These are phyloP conservation scores for Helichrysum umbraculigerum DNA, from an alignment of 129 eudicot species.

Conservation along the genomic window DNA sequence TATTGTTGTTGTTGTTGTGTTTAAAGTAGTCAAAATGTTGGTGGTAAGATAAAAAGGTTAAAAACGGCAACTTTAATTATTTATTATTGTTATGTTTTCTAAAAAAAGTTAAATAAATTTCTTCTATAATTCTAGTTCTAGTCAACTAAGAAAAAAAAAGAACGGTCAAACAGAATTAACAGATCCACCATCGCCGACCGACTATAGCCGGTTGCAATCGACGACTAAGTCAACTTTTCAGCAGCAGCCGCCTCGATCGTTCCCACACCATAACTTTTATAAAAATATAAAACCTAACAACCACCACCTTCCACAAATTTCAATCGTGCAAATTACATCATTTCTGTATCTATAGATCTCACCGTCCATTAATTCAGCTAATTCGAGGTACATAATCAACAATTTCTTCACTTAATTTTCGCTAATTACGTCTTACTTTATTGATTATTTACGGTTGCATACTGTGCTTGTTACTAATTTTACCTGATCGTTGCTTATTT, in stretches of 20 bases:
- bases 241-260: constrained; percentile 9
- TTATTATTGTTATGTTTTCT: too few species aligned
- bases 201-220: constrained; percentile 19
- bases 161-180: too few species aligned
- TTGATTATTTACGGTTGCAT: neutral
- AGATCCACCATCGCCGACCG: constrained; percentile 2
- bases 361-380: neutral
- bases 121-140: too few species aligned
- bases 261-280: neutral
- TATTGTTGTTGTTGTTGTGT: too few species aligned
- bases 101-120: too few species aligned
- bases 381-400: constrained; percentile 25
- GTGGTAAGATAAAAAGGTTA: too few species aligned
- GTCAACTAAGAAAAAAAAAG: too few species aligned
- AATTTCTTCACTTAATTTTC: neutral
- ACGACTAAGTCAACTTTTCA: constrained; percentile 22
- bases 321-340: neutral
- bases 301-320: constrained; percentile 2
- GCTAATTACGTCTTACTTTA: neutral
- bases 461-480: neutral
- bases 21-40: too few species aligned
- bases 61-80: too few species aligned
- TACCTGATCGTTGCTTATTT: too few species aligned
- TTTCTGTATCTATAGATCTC: constrained; percentile 16
- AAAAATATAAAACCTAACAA: constrained; percentile 2